These are phyloP conservation scores for Monosporascus sp. DNA, from an alignment of 2,329 filamentous ascomycete genomes.

Conservation along the genomic window DNA sequence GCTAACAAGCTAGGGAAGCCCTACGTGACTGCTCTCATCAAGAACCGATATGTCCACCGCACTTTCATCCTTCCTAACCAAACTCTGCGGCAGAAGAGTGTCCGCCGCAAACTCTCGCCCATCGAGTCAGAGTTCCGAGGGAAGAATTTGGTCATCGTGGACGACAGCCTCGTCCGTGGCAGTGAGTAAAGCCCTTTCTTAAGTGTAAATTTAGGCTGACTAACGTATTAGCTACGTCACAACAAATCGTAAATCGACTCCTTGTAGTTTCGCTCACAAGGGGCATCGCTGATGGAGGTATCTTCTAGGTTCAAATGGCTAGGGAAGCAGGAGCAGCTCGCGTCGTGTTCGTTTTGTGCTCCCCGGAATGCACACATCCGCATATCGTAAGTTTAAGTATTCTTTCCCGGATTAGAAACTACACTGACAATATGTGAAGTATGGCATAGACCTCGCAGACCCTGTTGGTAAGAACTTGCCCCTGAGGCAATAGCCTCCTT, in stretches of 20 bases:
- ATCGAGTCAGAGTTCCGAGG: neutral
- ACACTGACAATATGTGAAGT: neutral
- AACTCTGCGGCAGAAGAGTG: neutral
- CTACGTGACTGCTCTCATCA: slow-evolving; percentile 77
- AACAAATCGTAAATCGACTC: neutral
- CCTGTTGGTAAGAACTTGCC: too few species aligned
- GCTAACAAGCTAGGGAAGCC: slow-evolving; percentile 72
- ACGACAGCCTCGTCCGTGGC: neutral
- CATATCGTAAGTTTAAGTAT: neutral
- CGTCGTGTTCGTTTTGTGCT: neutral
- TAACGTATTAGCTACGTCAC: neutral
- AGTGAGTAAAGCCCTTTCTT: neutral
- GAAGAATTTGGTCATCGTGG: too few species aligned
- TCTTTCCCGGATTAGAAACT: neutral
- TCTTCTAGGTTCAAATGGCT: neutral
- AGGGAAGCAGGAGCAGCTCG: neutral
- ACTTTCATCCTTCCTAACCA: neutral
- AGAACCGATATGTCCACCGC: slow-evolving; percentile 69
- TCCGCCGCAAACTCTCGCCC: neutral
- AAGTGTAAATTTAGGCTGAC: neutral
- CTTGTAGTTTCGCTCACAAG: neutral
- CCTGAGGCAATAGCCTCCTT: too few species aligned
- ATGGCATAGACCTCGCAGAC: slow-evolving; percentile 2
- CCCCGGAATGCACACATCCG: neutral
- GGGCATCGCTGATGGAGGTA: neutral